Evolutionary conservation across 2,329 filamentous ascomycete species (phyloP).

Genomic region (Xylaria polymorpha): DNA sequence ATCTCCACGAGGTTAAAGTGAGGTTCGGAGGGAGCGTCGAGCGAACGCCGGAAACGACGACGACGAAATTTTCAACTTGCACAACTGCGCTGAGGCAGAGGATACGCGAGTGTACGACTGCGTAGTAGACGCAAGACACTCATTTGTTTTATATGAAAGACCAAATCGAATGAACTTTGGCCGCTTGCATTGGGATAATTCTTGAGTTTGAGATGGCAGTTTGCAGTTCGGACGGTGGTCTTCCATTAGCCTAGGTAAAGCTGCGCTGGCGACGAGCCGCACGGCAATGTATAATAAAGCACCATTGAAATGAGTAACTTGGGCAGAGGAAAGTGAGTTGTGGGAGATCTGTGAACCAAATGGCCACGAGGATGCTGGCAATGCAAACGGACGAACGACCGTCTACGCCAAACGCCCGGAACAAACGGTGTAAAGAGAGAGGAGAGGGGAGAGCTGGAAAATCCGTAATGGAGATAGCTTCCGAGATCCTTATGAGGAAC

Average conservation of each 20-base stretch:
- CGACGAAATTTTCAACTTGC: conserved; percentile 45
- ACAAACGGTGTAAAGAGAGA: not conserved
- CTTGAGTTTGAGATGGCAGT: conserved; percentile 3
- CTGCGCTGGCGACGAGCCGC: conserved; percentile 8
- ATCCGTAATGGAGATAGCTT: conserved; percentile 12
- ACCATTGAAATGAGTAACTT: not conserved
- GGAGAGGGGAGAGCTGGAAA: conserved; percentile 14
- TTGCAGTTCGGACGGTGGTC: conserved; percentile 6
- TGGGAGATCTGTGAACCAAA: not conserved
- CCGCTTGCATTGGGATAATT: conserved; percentile 13
- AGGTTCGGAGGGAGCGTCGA: conserved; percentile 73
- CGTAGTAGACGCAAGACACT: conserved; percentile 44
- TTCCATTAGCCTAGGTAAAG: conserved; percentile 1
- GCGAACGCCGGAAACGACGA: conserved; percentile 58
- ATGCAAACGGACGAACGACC: conserved; percentile 17
- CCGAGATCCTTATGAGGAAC: conserved; percentile 29
- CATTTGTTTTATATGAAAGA: conserved; percentile 48
- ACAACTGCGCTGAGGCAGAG: conserved; percentile 32
- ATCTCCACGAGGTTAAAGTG: conserved; percentile 78
- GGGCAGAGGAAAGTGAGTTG: not conserved
- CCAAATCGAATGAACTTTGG: conserved; percentile 38
- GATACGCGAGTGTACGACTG: conserved; percentile 43
- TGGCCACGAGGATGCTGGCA: not conserved
- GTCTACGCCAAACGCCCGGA: not conserved
- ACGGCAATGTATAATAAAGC: not conserved